phyloP scores from a whole-genome alignment of 495 filamentous ascomycete species.

The Aspergillus cavernicola region DNA sequence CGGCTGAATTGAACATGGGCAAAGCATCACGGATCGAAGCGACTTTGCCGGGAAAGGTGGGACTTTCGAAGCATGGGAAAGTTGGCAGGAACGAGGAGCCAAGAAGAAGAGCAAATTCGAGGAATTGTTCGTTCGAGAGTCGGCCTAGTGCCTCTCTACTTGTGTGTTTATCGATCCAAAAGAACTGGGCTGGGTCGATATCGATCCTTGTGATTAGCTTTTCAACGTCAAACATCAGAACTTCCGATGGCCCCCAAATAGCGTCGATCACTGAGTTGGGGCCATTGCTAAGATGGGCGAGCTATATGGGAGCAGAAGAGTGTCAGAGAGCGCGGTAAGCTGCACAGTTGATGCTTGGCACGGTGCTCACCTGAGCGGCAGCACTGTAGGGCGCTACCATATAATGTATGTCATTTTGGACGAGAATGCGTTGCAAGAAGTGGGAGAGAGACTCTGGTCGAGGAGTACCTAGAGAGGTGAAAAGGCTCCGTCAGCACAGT shows the following conservation, averaged over 20 bases:
- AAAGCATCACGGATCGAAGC: conserved; percentile 63
- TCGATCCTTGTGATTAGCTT: conserved; percentile 79
- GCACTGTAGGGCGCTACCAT: conserved; percentile 88
- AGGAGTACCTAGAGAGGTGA: conserved; percentile 45
- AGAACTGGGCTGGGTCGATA: conserved; percentile 60
- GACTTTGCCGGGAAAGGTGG: conserved; percentile 38
- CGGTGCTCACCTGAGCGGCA: conserved; percentile 70
- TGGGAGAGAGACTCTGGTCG: conserved; percentile 60
- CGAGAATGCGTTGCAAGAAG: conserved; percentile 70
- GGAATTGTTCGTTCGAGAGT: conserved; percentile 67
- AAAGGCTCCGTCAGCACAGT: background rate
- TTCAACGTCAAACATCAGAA: conserved; percentile 81
- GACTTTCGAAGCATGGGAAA: conserved; percentile 70
- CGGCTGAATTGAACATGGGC: conserved; percentile 64
- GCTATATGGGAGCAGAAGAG: conserved; percentile 41
- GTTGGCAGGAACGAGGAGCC: conserved; percentile 75
- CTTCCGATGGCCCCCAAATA: conserved; percentile 80
- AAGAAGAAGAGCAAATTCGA: conserved; percentile 78
- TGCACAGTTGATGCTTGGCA: background rate
- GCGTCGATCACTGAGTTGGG: conserved; percentile 67
- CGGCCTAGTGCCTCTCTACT: conserved; percentile 67
- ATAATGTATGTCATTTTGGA: conserved; percentile 66
- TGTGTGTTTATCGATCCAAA: conserved; percentile 65
- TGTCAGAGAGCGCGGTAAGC: conserved; percentile 2
- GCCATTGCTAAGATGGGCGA: conserved; percentile 74